Conservation (phyloP, 345 rosid species). For the Ceriops zippeliana region DNA sequence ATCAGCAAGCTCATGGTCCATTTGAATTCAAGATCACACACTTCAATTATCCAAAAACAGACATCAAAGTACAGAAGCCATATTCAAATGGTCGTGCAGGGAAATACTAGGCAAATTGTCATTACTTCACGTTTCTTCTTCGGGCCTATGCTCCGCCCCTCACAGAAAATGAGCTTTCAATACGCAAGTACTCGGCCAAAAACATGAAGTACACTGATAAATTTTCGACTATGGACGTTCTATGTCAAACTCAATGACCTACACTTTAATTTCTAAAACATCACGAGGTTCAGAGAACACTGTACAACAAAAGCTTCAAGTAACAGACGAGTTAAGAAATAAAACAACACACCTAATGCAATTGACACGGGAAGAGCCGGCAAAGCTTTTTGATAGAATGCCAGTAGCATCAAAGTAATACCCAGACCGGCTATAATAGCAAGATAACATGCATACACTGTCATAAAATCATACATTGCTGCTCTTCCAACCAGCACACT, state of each 20-base stretch:
- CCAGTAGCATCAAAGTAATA: slow-evolving; percentile 73
- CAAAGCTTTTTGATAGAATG: slow-evolving; percentile 81
- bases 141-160: no score
- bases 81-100: no score
- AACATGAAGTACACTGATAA: no score
- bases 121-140: no score
- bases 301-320: slow-evolving; percentile 73
- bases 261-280: slow-evolving; percentile 48
- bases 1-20: no score
- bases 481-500: slow-evolving; percentile 94
- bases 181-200: no score
- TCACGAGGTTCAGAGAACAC: slow-evolving; percentile 71
- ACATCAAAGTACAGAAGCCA: no score
- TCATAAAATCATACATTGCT: slow-evolving; percentile 92
- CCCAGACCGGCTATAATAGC: slow-evolving; percentile 93
- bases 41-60: no score
- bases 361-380: slow-evolving; percentile 92
- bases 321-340: slow-evolving; percentile 60
- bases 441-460: slow-evolving; percentile 87
- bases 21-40: no score
- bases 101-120: no score
- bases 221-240: no score
- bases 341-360: slow-evolving; percentile 72
- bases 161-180: no score
- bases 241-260: neutral